Percentiles rank a stretch among this genome's conserved stretches.
Evolutionary conservation across 176 grass and related monocot genomes (phyloP).

Genomic region (Hsuehochloa calcarea): DNA sequence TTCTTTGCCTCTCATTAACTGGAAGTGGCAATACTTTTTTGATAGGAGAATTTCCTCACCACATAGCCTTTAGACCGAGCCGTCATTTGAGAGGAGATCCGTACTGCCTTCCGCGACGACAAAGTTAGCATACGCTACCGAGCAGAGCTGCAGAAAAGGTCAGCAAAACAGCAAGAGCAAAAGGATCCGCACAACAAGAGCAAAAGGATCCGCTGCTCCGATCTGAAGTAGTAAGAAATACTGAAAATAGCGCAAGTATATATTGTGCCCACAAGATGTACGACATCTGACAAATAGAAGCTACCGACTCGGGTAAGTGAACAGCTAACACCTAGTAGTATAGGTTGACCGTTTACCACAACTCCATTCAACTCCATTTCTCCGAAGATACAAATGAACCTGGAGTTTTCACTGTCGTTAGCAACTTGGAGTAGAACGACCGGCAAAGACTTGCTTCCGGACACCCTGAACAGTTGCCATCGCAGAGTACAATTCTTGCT

Average conservation of each 20-base stretch:
- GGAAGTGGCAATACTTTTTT: too few species aligned
- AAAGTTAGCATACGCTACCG: not conserved
- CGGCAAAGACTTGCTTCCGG: conserved; percentile 27
- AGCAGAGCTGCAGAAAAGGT: not conserved
- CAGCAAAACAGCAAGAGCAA: not conserved
- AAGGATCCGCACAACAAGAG: not conserved
- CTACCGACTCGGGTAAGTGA: not conserved
- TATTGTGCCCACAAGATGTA: not conserved
- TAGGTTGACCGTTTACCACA: not conserved
- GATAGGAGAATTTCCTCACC: too few species aligned
- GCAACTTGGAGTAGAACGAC: not conserved
- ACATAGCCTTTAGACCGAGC: too few species aligned
- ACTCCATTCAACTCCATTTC: not conserved
- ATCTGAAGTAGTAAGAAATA: not conserved
- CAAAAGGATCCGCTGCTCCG: not conserved
- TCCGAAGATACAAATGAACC: not conserved
- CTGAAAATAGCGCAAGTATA: not conserved
- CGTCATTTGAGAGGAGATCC: too few species aligned
- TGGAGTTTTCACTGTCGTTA: conserved; percentile 27
- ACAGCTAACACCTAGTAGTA: not conserved
- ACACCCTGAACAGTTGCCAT: not conserved
- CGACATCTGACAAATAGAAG: not conserved
- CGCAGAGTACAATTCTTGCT: not conserved
- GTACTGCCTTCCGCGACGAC: too few species aligned
- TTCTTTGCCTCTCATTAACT: too few species aligned